These are phyloP conservation scores for Bipolaris gigantea DNA, from an alignment of 2,329 filamentous ascomycete species.

Conservation along the genomic window DNA sequence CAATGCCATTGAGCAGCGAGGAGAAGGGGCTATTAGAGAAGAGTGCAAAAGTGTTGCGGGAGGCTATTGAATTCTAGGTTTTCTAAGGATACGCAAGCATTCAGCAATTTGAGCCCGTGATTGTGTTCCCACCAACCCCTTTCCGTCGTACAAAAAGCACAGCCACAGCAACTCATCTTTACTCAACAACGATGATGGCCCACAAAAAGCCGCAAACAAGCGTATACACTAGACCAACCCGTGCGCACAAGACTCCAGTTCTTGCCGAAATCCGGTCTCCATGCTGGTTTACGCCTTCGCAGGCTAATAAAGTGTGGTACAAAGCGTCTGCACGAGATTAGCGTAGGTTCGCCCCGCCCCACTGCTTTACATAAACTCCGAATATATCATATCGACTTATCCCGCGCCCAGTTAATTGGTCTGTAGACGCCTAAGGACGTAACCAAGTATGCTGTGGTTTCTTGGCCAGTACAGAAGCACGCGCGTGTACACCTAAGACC, in stretches of 20 bases:
- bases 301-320: neutral
- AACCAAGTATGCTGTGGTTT: no score
- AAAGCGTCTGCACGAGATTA: neutral
- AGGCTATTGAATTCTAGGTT: conserved; percentile 10
- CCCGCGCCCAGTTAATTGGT: neutral
- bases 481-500: neutral
- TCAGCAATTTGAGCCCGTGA: neutral
- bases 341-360: neutral
- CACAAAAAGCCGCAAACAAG: neutral
- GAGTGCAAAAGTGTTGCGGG: conserved; percentile 20
- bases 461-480: neutral
- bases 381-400: conserved; percentile 1
- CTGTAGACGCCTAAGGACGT: neutral
- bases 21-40: conserved; percentile 14
- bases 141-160: neutral
- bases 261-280: neutral
- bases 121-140: neutral
- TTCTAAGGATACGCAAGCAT: neutral
- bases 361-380: neutral
- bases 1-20: conserved; percentile 6
- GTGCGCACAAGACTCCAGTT: neutral
- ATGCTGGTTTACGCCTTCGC: neutral
- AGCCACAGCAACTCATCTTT: neutral
- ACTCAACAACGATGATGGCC: neutral
- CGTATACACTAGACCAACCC: neutral